Base-by-base conservation (phyloP, 2,329 filamentous ascomycete species). In the Trichoderma breve region DNA sequence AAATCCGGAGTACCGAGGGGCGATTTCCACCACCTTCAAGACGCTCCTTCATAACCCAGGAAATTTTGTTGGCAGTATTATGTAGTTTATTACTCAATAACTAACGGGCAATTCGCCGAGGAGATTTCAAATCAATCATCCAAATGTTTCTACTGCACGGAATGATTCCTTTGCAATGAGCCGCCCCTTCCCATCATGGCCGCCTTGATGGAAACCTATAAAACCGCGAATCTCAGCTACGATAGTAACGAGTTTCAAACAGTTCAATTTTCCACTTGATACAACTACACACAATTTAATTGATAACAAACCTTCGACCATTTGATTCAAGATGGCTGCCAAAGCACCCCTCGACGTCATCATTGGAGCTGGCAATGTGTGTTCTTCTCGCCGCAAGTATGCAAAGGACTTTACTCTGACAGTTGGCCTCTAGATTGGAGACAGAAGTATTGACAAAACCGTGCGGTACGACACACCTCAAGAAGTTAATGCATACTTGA, bases 401-500 rank as follows among this genome's bases (percentile, higher is more conserved):
- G 15, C 7, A 3, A 11, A 18, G 1, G 14, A 18, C 18, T 9
- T 28, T 28, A 11, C 15, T 30, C 70, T 71, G 6, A 71, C 18
- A 24, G 4, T 12, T 8, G 4, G 8, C 12, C 1, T 15, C 6
- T 2, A 78, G 77, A 57, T 78, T n/a, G 77, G 77, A 8, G 77
- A 78, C 26, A 73, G 67, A 1, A 69, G 70, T 0, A 18, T 72
- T 21, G 77, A 78, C n/a, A 60, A 72, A 9, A 74, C 73, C 51
- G 77, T 74, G 3, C 76, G 76, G 6, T 79, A 75, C 9, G 75
- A 78, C 21, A 75, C 53, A 7, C 74, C 74, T 0, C 73, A 79
- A 6, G 70, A 82, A 36, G 77, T 82, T 0, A 76, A 76, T 0
- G 72, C 32, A 1, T 71, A 65, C 28, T n/a, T 72, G 26, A 36